Conservation (phyloP, 495 filamentous ascomycete species). For the Penicillium cataractarum region DNA sequence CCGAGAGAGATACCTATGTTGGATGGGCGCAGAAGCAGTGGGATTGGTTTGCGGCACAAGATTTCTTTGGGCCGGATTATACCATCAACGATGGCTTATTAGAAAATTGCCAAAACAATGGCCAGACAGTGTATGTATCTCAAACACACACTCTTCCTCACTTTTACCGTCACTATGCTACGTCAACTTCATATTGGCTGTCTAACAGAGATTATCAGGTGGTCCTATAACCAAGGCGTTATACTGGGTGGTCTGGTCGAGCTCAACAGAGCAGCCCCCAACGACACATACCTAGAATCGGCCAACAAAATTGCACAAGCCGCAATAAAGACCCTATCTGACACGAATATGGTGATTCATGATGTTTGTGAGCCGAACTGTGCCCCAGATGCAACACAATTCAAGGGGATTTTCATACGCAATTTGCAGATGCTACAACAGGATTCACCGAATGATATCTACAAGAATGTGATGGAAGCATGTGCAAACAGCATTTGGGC, state of each 20-base stretch:
- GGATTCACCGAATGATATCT: constrained; percentile 53
- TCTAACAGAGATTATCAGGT: constrained; percentile 35
- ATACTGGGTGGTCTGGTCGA: constrained; percentile 74
- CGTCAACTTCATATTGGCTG: neutral
- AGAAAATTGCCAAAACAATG: constrained; percentile 66
- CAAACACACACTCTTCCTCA: neutral
- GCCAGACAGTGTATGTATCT: constrained; percentile 45
- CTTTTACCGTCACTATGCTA: neutral
- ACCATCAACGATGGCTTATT: constrained; percentile 74
- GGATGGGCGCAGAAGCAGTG: constrained; percentile 60
- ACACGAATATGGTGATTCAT: constrained; percentile 58
- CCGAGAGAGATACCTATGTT: constrained; percentile 55
- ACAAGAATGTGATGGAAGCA: constrained; percentile 56
- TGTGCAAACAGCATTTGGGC: constrained; percentile 72
- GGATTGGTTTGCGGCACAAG: constrained; percentile 68
- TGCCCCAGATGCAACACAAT: constrained; percentile 65
- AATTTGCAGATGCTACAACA: constrained; percentile 64
- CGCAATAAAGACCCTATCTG: constrained; percentile 58
- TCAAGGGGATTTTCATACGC: constrained; percentile 80
- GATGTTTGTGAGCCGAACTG: constrained; percentile 68
- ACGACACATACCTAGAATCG: constrained; percentile 53
- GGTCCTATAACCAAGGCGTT: constrained; percentile 83
- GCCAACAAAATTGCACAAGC: constrained; percentile 69
- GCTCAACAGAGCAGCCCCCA: constrained; percentile 57
- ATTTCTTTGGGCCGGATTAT: constrained; percentile 66